Percentiles rank a stretch among this genome's conserved stretches.
Evolutionary conservation across 257 asterid genomes (phyloP).

Genomic region (Jacaranda mimosifolia): DNA sequence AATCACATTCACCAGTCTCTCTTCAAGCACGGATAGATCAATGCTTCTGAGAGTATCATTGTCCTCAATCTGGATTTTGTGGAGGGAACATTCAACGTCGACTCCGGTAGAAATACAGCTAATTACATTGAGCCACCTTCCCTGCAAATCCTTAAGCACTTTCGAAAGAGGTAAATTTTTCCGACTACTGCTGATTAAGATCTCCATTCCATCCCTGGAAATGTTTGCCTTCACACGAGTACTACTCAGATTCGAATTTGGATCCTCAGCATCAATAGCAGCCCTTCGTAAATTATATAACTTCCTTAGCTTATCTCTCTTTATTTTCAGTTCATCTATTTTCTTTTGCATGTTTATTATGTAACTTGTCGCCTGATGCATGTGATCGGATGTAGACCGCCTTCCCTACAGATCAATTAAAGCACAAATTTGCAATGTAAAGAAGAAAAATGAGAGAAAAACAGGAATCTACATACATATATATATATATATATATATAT

Average conservation of each 20-base stretch:
- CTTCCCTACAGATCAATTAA: conserved; percentile 49
- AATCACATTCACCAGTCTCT: no score
- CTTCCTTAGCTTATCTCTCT: conserved; percentile 44
- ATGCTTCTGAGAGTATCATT: no score
- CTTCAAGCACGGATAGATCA: no score
- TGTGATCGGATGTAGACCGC: conserved; percentile 54
- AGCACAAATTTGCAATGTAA: not conserved
- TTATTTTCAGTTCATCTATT: conserved; percentile 39
- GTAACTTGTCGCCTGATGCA: conserved; percentile 52
- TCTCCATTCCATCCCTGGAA: conserved; percentile 42
- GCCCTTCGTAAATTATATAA: not conserved
- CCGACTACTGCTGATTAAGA: conserved; percentile 34
- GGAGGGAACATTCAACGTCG: conserved; percentile 23
- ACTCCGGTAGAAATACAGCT: conserved; percentile 37
- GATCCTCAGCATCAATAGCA: not conserved
- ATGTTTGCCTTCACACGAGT: conserved; percentile 28
- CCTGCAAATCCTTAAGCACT: conserved; percentile 37
- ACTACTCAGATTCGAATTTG: not conserved
- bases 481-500: not conserved
- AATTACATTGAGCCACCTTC: conserved; percentile 30
- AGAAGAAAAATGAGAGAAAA: not conserved
- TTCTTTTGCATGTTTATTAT: conserved; percentile 49
- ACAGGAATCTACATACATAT: not conserved
- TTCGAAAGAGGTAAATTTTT: conserved; percentile 38
- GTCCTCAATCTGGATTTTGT: conserved; percentile 48